These are phyloP conservation scores for Cryptococcus sp. DNA, from an alignment of 1,284 basidiomycete species.

Conservation along the genomic window DNA sequence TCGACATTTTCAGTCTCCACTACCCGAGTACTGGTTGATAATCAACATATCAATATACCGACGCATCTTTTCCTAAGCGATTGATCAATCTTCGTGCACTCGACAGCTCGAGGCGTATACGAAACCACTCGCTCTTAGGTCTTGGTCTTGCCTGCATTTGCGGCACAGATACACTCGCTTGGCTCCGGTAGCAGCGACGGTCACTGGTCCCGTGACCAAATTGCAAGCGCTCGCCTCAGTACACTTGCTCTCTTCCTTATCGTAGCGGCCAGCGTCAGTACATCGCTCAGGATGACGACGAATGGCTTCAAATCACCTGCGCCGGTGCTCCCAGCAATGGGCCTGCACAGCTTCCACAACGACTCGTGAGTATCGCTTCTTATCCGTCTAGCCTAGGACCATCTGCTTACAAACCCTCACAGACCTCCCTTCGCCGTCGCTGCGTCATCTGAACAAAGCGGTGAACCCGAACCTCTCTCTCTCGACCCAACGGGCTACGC, in stretches of 20 bases:
- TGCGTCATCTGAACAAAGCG: slow-evolving; percentile 20
- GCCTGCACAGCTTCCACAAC: slow-evolving; percentile 51
- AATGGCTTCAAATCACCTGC: slow-evolving; percentile 43
- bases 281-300: slow-evolving; percentile 18
- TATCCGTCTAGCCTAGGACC: background rate
- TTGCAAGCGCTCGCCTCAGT: background rate
- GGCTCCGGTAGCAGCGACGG: too few relatives aligned
- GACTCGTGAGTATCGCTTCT: slow-evolving; percentile 44
- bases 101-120: too few relatives aligned
- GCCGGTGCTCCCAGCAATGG: slow-evolving; percentile 51
- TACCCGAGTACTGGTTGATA: too few relatives aligned
- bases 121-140: too few relatives aligned
- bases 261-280: background rate
- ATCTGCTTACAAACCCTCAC: background rate
- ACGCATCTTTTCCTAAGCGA: too few relatives aligned
- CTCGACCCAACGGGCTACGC: slow-evolving; percentile 24
- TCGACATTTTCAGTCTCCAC: too few relatives aligned
- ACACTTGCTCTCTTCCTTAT: background rate
- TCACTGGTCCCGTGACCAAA: background rate
- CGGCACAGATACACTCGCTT: too few relatives aligned
- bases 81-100: too few relatives aligned
- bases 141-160: too few relatives aligned
- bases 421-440: slow-evolving; percentile 49
- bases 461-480: slow-evolving; percentile 37
- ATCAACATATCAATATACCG: too few relatives aligned